A percentile compares a stretch with the other conserved stretches of the same genome.
Conservation (phyloP, 495 filamentous ascomycete genomes). For the Sabuloglossum arenarium region DNA sequence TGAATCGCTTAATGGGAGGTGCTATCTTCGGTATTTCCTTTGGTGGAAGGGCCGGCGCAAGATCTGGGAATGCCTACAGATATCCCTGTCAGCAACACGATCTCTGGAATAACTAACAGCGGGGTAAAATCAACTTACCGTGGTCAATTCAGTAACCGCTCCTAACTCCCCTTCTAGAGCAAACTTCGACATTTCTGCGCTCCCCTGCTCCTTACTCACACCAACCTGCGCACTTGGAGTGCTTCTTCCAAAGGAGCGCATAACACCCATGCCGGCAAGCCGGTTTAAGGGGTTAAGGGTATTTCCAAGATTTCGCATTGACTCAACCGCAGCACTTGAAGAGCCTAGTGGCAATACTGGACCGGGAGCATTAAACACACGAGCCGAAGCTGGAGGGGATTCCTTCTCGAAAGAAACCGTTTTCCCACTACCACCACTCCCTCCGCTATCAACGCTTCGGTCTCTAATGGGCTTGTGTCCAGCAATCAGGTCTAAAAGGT, state of each 20-base stretch:
- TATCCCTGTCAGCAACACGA: neutral
- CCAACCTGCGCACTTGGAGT: conserved; percentile 18
- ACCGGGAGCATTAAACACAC: conserved; percentile 7
- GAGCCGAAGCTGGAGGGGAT: neutral
- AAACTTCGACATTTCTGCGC: neutral
- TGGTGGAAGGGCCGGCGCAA: conserved; percentile 27
- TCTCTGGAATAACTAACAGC: neutral
- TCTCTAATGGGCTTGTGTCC: conserved; percentile 42
- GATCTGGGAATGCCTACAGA: conserved; percentile 34
- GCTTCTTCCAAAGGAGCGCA: conserved; percentile 56
- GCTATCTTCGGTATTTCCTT: conserved; percentile 25
- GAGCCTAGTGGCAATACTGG: conserved; percentile 15
- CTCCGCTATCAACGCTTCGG: conserved; percentile 54
- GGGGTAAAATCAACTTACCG: conserved; percentile 16
- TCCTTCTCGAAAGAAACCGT: conserved; percentile 25
- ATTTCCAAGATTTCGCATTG: conserved; percentile 63
- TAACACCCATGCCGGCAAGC: conserved; percentile 42
- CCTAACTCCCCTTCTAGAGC: conserved; percentile 7
- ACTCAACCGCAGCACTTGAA: conserved; percentile 47
- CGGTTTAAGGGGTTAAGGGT: conserved; percentile 70
- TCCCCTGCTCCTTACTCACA: conserved; percentile 5
- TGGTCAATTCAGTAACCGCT: conserved; percentile 24
- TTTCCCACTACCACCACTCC: conserved; percentile 39
- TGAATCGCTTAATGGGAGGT: conserved; percentile 59
- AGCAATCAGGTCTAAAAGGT: conserved; percentile 38